Evolutionary conservation across 805 yeast species (phyloP).

Genomic region (Saccharomycopsis fermentans): DNA sequence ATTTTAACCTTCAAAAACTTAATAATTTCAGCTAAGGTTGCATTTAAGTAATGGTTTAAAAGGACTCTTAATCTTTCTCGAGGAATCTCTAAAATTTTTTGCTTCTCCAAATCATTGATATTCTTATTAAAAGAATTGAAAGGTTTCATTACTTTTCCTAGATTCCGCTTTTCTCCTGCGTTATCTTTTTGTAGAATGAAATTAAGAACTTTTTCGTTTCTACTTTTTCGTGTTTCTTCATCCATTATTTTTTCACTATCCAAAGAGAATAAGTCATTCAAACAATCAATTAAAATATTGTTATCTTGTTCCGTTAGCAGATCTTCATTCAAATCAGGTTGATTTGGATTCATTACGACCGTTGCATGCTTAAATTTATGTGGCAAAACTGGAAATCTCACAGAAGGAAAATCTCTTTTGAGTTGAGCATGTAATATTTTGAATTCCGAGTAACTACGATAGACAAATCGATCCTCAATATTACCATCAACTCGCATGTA

Average conservation of each 20-base stretch:
- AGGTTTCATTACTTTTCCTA: background rate
- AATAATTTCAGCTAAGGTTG: slow-evolving; percentile 41
- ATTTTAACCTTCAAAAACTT: background rate
- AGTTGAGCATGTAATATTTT: slow-evolving; percentile 43
- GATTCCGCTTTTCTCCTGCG: background rate
- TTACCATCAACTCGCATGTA: slow-evolving; percentile 28
- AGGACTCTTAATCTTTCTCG: slow-evolving; percentile 74
- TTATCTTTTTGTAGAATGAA: slow-evolving; percentile 5
- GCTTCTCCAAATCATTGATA: background rate
- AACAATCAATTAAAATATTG: background rate
- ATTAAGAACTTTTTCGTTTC: background rate
- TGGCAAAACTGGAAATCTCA: slow-evolving; percentile 50
- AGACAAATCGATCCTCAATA: slow-evolving; percentile 23
- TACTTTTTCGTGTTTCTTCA: background rate
- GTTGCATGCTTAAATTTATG: slow-evolving; percentile 21
- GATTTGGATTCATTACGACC: slow-evolving; percentile 3
- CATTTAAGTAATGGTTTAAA: slow-evolving; percentile 59
- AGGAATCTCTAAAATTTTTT: slow-evolving; percentile 29
- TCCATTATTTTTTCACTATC: background rate
- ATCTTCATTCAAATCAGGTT: background rate
- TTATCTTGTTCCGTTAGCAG: background rate
- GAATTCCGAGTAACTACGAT: slow-evolving; percentile 63
- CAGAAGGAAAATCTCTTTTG: slow-evolving; percentile 56
- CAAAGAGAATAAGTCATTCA: background rate
- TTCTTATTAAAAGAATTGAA: background rate